Conservation (phyloP, 106 monocot species). For the Gastrodia elata region DNA sequence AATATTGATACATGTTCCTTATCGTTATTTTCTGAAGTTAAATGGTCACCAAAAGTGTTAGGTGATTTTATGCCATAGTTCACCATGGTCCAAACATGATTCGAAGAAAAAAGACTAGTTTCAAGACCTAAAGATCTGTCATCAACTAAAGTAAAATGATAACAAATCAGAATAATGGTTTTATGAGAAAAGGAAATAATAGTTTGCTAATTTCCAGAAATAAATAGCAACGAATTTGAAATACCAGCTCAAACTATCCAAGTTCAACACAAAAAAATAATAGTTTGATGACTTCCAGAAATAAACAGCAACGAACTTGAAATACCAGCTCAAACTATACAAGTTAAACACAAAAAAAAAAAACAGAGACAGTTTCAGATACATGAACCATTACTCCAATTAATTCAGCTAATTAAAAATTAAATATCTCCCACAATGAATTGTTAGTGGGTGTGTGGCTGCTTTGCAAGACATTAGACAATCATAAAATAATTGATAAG, state of each 20-base stretch:
- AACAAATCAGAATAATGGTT: background rate
- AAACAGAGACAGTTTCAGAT: background rate
- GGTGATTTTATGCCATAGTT: slow-evolving; percentile 5
- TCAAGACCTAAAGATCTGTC: slow-evolving; percentile 29
- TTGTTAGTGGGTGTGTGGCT: background rate
- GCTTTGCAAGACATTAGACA: background rate
- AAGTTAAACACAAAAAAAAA: background rate
- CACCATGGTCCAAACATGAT: slow-evolving; percentile 10
- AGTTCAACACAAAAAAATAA: background rate
- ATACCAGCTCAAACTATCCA: background rate
- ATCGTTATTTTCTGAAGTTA: slow-evolving; percentile 10
- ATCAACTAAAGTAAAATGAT: slow-evolving; percentile 33
- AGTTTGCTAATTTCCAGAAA: background rate
- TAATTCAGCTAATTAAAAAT: background rate
- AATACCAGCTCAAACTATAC: background rate
- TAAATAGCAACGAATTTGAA: background rate
- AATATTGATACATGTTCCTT: slow-evolving; percentile 2
- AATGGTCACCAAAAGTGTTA: slow-evolving; percentile 9
- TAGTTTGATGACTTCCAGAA: background rate
- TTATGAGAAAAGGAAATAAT: background rate
- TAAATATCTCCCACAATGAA: background rate
- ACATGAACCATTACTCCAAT: background rate
- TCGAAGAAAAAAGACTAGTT: slow-evolving; percentile 19
- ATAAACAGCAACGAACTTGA: background rate
- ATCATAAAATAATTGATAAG: background rate